Conservation (phyloP, 2,329 filamentous ascomycete species). For the Podosphaera leucotricha region DNA sequence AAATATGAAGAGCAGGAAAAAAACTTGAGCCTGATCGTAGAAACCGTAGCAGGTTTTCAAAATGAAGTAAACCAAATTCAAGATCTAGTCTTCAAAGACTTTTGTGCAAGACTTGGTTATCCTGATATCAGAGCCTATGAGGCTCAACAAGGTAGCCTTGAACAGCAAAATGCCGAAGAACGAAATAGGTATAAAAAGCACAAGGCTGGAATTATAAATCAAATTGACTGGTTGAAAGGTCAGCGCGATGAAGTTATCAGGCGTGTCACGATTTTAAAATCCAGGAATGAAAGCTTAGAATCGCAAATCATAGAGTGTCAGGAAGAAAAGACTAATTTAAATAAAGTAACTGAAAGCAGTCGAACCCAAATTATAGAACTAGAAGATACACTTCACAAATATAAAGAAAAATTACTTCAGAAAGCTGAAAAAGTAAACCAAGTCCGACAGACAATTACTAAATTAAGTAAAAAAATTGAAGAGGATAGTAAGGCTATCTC, state of each 20-base stretch:
- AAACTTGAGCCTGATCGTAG: slow-evolving; percentile 38
- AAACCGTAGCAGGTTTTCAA: slow-evolving; percentile 30
- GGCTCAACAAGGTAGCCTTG: slow-evolving; percentile 71
- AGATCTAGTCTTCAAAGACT: slow-evolving; percentile 64
- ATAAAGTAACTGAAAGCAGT: slow-evolving; percentile 47
- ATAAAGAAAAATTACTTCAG: slow-evolving; percentile 41
- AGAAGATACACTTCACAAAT: slow-evolving; percentile 43
- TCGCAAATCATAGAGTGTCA: slow-evolving; percentile 46
- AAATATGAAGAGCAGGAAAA: slow-evolving; percentile 52
- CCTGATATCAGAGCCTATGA: slow-evolving; percentile 81
- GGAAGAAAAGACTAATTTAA: slow-evolving; percentile 48
- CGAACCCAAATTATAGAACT: slow-evolving; percentile 57
- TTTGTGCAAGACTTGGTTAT: slow-evolving; percentile 74
- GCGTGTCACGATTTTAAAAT: slow-evolving; percentile 45
- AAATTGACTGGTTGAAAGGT: slow-evolving; percentile 31
- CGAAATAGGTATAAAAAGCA: slow-evolving; percentile 72
- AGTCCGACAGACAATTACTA: slow-evolving; percentile 58
- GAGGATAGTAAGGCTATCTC: slow-evolving; percentile 49
- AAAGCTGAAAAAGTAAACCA: slow-evolving; percentile 56
- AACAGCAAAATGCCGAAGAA: slow-evolving; percentile 74
- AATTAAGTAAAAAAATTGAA: slow-evolving; percentile 66
- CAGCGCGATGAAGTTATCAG: slow-evolving; percentile 33
- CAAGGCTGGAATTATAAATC: slow-evolving; percentile 45
- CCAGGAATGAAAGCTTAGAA: slow-evolving; percentile 40
- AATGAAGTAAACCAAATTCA: slow-evolving; percentile 57